These are phyloP conservation scores for Rugosomyces carneus DNA, from an alignment of 1,284 basidiomycete genomes.

Conservation along the genomic window DNA sequence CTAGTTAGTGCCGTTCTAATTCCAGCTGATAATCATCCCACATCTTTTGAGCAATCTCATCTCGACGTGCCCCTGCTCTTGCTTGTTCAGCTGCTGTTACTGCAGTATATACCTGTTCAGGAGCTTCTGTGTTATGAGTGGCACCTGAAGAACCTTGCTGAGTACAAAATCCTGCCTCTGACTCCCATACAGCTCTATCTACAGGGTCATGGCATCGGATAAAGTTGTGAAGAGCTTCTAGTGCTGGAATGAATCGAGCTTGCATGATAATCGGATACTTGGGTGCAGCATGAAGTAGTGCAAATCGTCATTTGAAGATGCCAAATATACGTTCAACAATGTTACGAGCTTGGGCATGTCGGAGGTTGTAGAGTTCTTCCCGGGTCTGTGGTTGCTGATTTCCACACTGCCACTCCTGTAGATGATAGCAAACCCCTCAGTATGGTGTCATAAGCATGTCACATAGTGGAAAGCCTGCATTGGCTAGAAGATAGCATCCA, in stretches of 20 bases:
- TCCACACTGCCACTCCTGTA: slow-evolving; percentile 6
- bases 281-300: slow-evolving; percentile 26
- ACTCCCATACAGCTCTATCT: neutral
- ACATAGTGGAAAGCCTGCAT: slow-evolving; percentile 17
- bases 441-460: slow-evolving; percentile 9
- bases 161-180: too few relatives aligned
- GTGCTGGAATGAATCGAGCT: slow-evolving; percentile 22
- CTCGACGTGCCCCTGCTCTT: slow-evolving; percentile 13
- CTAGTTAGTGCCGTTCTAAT: too few relatives aligned
- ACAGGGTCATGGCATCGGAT: slow-evolving; percentile 26
- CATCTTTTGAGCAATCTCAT: slow-evolving; percentile 21
- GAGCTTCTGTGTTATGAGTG: slow-evolving; percentile 6
- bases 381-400: neutral
- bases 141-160: too few relatives aligned
- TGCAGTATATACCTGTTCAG: slow-evolving; percentile 7
- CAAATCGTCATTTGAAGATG: slow-evolving; percentile 30
- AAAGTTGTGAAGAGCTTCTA: slow-evolving; percentile 34
- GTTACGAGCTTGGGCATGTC: slow-evolving; percentile 31
- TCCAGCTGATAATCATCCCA: slow-evolving; percentile 19
- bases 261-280: too few relatives aligned
- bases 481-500: slow-evolving; percentile 30
- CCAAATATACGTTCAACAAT: slow-evolving; percentile 39
- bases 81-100: slow-evolving; percentile 17
- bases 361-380: slow-evolving; percentile 36
- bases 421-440: slow-evolving; percentile 9